phyloP scores from a whole-genome alignment of 352 stramenopile species.

The Globisporangium radiosum region DNA sequence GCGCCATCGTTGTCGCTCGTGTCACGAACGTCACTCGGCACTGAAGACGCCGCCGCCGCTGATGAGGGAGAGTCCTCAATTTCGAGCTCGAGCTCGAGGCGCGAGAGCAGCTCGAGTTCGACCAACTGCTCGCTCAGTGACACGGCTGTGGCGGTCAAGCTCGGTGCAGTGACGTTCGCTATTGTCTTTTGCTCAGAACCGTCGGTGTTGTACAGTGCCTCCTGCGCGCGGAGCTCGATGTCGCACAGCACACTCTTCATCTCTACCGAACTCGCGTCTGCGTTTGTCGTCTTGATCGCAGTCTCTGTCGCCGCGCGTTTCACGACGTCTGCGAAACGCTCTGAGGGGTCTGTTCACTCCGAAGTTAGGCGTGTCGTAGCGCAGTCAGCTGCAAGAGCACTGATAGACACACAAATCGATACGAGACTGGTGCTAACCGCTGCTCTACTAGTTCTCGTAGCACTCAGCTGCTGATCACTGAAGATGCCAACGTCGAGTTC shows the following conservation, averaged over 20 bases:
- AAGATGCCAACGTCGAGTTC: no score
- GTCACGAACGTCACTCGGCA: not conserved
- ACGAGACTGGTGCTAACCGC: no score
- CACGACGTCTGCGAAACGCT: no score
- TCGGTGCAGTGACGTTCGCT: not conserved
- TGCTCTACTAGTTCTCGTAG: no score
- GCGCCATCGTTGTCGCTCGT: not conserved
- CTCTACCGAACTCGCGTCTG: no score
- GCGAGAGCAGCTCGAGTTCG: conserved; percentile 4
- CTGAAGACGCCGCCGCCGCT: not conserved
- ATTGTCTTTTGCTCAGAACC: no score
- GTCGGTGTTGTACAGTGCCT: not conserved
- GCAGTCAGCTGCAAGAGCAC: no score
- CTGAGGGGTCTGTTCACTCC: no score
- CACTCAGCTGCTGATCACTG: no score
- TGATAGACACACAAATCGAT: no score
- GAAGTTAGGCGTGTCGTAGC: no score
- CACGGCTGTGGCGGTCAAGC: no score
- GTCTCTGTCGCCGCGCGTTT: not conserved
- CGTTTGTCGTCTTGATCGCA: not conserved
- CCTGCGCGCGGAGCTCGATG: not conserved
- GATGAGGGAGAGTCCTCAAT: not conserved
- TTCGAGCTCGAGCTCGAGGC: not conserved
- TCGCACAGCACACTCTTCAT: conserved; percentile 4
- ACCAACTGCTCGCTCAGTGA: conserved; percentile 1